These are phyloP conservation scores for Logfia minima DNA, from an alignment of 129 eudicot species.

Conservation along the genomic window DNA sequence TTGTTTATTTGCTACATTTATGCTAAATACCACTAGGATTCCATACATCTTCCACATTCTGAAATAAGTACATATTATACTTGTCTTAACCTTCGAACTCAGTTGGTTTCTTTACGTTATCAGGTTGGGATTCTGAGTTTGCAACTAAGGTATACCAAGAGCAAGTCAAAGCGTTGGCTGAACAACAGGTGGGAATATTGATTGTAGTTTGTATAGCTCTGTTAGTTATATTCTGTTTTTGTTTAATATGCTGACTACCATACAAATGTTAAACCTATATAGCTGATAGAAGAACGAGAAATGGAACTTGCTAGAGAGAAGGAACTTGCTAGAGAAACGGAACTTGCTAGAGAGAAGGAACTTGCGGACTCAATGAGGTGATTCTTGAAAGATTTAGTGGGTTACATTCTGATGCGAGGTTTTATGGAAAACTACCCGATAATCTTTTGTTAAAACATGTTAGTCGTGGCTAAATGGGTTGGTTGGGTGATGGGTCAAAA, in stretches of 20 bases:
- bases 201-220: background rate
- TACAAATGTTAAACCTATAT: conserved; percentile 5
- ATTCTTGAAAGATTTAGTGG: background rate
- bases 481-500: conserved; percentile 2
- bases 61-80: background rate
- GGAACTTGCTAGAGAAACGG: conserved; percentile 29
- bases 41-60: background rate
- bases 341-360: conserved; percentile 5
- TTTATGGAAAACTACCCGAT: background rate
- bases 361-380: conserved; percentile 61
- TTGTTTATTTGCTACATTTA: background rate
- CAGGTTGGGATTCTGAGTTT: conserved; percentile 97
- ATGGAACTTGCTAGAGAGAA: conserved; percentile 76
- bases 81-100: background rate
- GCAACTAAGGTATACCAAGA: conserved; percentile 88
- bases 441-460: background rate
- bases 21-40: background rate
- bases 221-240: background rate
- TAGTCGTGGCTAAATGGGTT: background rate
- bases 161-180: conserved; percentile 89
- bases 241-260: background rate
- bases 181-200: conserved; percentile 64
- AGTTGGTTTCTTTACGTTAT: conserved; percentile 21
- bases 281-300: conserved; percentile 90
- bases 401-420: background rate